phyloP scores from a whole-genome alignment of 1,284 basidiomycete species.

The Microbotryum scabiosae region DNA sequence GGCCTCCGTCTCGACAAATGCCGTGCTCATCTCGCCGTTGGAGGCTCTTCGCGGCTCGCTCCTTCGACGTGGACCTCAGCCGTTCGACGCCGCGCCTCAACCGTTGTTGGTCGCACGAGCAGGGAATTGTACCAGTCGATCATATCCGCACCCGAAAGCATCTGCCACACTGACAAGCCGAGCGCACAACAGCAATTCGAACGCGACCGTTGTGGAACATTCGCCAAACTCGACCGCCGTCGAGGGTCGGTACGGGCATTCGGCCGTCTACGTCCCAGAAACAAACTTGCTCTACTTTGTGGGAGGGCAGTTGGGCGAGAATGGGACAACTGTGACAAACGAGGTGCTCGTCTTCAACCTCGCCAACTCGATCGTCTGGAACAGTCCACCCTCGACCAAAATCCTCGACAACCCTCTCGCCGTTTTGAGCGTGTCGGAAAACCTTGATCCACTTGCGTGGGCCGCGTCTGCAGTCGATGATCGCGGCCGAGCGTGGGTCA shows the following conservation, averaged over 20 bases:
- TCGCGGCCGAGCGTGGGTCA: constrained; percentile 29
- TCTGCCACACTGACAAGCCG: no score
- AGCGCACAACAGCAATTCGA: background rate
- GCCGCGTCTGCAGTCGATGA: constrained; percentile 23
- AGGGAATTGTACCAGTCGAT: no score
- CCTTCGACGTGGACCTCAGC: no score
- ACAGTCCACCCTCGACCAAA: constrained; percentile 10
- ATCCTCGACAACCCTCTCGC: constrained; percentile 25
- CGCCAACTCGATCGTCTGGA: constrained; percentile 19
- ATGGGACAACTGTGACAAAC: constrained; percentile 28
- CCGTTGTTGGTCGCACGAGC: no score
- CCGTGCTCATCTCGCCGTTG: no score
- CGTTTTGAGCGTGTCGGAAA: constrained; percentile 17
- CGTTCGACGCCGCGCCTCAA: no score
- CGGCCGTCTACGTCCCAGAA: constrained; percentile 32
- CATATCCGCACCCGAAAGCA: no score
- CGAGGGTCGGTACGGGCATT: constrained; percentile 35
- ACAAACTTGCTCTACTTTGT: constrained; percentile 31
- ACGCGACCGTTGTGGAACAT: constrained; percentile 5
- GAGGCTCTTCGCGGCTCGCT: no score
- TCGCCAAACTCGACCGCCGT: background rate
- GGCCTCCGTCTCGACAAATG: no score
- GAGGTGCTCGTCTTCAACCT: constrained; percentile 34
- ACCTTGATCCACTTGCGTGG: constrained; percentile 32
- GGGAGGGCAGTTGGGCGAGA: constrained; percentile 34